Evolutionary conservation across 2,329 filamentous ascomycete species (phyloP), one percentile per base, ranked within the genome.

Genomic region (Ceratocystis eucalypticola): DNA sequence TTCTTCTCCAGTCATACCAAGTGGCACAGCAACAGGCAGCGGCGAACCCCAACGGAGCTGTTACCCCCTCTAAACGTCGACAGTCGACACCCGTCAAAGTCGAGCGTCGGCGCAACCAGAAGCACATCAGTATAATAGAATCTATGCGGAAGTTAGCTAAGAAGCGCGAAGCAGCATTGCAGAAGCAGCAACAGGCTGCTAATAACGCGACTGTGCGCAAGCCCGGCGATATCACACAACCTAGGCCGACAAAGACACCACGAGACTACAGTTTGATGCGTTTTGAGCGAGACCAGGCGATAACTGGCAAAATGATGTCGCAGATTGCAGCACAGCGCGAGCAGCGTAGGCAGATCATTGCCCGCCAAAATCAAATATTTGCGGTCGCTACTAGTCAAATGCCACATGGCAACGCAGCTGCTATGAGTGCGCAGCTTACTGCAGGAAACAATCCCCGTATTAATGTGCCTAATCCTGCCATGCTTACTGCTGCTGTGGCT

Each of bases 141-240:
- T 89, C 89, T 2, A 96, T 97, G 90, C 85, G 92, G 53, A 99
- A 97, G 74, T 76, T 96, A 61, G 92, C 92, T 0, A 95, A 96
- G 80, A 97, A 96, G 76, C 85, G 93, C 30, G 94, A 99, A 76
- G 88, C 88, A 10, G 82, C 84, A 30, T 79, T 85, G 33, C 91
- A 94, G 73, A 97, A 97, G 78, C 89, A 94, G 73, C 88, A 93
- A 72, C 91, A 96, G 73, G 89, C 96, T 72, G 82, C 85, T 68
- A 84, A 87, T 10, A 84, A 91, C 66, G 89, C 90, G 62, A 88
- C 88, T 41, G 85, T 90, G 74, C 86, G 94, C 65, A 96, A 96
- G 75, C 82, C 85, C 15, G 66, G 88, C 68, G 90, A 96, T 71
- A 73, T 76, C 22, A 75, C 77, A 20, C 77, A 80, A 61, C 79